phyloP scores from a whole-genome alignment of 176 grass and related monocot species.

The Areca catechu region DNA sequence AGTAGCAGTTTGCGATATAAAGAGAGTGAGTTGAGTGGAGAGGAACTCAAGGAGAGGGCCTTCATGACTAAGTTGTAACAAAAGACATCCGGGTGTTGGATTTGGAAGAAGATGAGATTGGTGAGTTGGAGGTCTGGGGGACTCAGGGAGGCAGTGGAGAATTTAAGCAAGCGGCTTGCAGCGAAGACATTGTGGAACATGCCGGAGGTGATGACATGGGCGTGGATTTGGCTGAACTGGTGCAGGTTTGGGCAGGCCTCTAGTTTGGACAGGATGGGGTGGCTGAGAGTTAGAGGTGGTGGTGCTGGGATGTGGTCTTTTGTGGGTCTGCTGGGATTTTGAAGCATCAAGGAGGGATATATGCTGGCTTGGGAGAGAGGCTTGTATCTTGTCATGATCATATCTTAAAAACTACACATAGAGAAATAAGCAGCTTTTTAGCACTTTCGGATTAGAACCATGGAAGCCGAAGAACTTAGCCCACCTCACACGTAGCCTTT shows the following conservation, averaged over 20 bases:
- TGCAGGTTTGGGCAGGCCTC: background rate
- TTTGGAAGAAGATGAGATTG: conserved; percentile 10
- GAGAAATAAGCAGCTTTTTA: too few species aligned
- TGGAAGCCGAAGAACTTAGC: too few species aligned
- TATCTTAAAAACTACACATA: too few species aligned
- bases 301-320: background rate
- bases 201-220: background rate
- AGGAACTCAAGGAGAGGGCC: background rate
- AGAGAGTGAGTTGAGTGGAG: too few species aligned
- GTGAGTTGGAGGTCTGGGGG: background rate
- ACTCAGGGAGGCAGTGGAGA: background rate
- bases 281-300: background rate
- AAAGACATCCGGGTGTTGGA: conserved; percentile 8
- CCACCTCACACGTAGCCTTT: too few species aligned
- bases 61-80: conserved; percentile 10
- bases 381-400: too few species aligned
- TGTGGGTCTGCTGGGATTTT: background rate
- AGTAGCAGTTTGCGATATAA: too few species aligned
- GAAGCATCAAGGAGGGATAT: conserved; percentile 7
- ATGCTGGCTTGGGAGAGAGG: conserved; percentile 15
- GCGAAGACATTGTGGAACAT: conserved; percentile 9
- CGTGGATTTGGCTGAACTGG: conserved; percentile 16
- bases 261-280: conserved; percentile 16
- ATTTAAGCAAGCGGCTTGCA: conserved; percentile 4
- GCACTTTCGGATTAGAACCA: too few species aligned